These are phyloP conservation scores for Vigna radiata DNA, from an alignment of 306 rosid species.

Conservation along the genomic window DNA sequence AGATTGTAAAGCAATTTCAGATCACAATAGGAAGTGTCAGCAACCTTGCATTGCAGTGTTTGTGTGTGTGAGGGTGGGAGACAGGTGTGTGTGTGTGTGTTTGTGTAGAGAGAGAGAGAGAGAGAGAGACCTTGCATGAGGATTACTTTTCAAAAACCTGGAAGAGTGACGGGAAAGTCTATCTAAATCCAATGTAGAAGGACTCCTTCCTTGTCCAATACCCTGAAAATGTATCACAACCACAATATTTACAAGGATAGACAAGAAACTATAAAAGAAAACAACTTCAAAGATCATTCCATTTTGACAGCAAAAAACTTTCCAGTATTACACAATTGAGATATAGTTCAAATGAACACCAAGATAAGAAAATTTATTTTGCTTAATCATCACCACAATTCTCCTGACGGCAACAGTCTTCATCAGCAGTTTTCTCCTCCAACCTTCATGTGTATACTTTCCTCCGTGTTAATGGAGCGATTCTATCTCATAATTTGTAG, in stretches of 20 bases:
- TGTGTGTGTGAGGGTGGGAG: neutral
- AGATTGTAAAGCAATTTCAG: constrained; percentile 45
- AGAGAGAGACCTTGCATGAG: constrained; percentile 65
- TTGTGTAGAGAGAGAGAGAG: neutral
- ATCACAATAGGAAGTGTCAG: constrained; percentile 27
- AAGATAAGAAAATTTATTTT: neutral
- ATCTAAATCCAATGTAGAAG: constrained; percentile 68
- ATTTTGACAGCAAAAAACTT: constrained; percentile 3
- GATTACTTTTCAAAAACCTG: constrained; percentile 64
- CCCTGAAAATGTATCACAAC: constrained; percentile 60
- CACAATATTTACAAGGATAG: constrained; percentile 13
- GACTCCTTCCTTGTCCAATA: constrained; percentile 66
- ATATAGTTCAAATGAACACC: constrained; percentile 11
- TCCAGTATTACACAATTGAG: neutral
- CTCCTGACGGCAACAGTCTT: neutral
- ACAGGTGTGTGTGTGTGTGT: too few relatives aligned
- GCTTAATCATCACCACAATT: constrained; percentile 6
- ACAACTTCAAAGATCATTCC: neutral
- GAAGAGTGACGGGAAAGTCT: constrained; percentile 84
- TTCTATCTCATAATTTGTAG: neutral
- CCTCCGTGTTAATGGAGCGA: neutral
- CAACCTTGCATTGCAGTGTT: constrained; percentile 6
- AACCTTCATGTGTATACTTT: neutral
- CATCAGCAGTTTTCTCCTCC: neutral
- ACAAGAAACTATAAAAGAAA: constrained; percentile 10